These are phyloP conservation scores for Calamus simplicifolius DNA, from an alignment of 176 grass and related monocot species.

Conservation along the genomic window DNA sequence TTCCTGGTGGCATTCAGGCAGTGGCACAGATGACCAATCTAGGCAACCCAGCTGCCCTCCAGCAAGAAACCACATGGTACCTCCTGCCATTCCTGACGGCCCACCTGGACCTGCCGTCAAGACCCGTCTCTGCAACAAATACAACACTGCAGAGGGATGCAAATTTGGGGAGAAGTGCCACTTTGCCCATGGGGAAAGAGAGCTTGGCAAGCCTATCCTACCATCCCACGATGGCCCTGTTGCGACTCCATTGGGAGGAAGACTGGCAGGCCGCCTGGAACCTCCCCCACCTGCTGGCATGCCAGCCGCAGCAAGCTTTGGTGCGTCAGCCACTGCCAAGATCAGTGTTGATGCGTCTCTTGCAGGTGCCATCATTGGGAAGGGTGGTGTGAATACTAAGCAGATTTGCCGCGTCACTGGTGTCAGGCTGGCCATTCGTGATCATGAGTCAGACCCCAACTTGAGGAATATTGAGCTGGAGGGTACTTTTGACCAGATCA, in stretches of 20 bases:
- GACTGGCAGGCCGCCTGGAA: slow-evolving; percentile 36
- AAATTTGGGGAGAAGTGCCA: slow-evolving; percentile 83
- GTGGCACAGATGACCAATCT: slow-evolving; percentile 60
- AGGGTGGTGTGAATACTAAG: slow-evolving; percentile 88
- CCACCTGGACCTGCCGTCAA: slow-evolving; percentile 33
- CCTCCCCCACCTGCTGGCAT: slow-evolving; percentile 16
- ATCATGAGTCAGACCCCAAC: slow-evolving; percentile 56
- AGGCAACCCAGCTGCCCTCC: slow-evolving; percentile 33
- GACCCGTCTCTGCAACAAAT: slow-evolving; percentile 86
- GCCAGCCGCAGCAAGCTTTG: slow-evolving; percentile 52
- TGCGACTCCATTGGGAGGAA: slow-evolving; percentile 40
- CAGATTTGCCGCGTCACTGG: slow-evolving; percentile 71
- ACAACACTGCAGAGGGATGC: slow-evolving; percentile 73
- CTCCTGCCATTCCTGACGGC: slow-evolving; percentile 21
- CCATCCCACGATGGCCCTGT: slow-evolving; percentile 35
- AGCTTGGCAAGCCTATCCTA: slow-evolving; percentile 43
- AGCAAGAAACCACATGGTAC: slow-evolving; percentile 38
- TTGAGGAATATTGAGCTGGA: slow-evolving; percentile 92
- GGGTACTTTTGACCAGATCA: slow-evolving; percentile 91
- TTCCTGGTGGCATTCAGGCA: slow-evolving; percentile 62
- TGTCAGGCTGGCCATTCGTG: slow-evolving; percentile 66
- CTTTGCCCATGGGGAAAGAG: slow-evolving; percentile 72
- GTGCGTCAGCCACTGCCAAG: slow-evolving; percentile 75
- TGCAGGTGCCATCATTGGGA: slow-evolving; percentile 79
- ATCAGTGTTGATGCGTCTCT: slow-evolving; percentile 84